phyloP scores from a whole-genome alignment of 345 rosid genomes.

The Toxicodendron radicans region DNA sequence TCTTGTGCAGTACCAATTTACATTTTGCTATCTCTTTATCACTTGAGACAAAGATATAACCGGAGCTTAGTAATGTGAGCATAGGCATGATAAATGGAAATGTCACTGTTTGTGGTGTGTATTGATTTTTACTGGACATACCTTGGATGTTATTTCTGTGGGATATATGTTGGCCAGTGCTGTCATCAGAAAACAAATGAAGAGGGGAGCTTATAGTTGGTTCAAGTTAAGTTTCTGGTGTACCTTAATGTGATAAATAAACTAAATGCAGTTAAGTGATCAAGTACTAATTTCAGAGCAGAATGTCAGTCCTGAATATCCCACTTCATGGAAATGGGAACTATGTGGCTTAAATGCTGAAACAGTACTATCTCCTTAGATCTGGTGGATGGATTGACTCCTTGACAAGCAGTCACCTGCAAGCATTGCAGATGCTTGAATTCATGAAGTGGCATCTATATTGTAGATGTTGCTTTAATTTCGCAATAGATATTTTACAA shows the following conservation, averaged over 20 bases:
- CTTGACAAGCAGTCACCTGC: not conserved
- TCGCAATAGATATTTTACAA: not conserved
- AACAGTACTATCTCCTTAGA: not conserved
- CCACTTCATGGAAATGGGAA: not conserved
- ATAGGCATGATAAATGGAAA: not conserved
- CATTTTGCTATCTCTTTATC: not conserved
- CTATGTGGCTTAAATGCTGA: not conserved
- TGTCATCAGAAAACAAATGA: not conserved
- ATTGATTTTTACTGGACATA: not conserved
- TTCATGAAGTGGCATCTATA: not conserved
- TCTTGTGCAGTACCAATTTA: too few species aligned
- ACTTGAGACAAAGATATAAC: not conserved
- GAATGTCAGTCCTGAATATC: not conserved
- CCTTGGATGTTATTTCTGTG: not conserved
- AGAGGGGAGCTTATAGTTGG: not conserved
- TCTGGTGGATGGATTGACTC: not conserved
- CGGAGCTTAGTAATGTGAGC: not conserved
- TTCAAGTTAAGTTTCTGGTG: conserved; percentile 3
- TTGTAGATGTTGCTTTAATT: not conserved
- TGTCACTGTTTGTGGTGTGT: not conserved
- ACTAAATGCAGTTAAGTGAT: not conserved
- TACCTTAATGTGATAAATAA: not conserved
- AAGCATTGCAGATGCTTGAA: not conserved
- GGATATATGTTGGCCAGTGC: not conserved
- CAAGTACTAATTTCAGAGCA: not conserved